phyloP scores from a whole-genome alignment of 2,329 filamentous ascomycete genomes.

The Fusarium falciforme region DNA sequence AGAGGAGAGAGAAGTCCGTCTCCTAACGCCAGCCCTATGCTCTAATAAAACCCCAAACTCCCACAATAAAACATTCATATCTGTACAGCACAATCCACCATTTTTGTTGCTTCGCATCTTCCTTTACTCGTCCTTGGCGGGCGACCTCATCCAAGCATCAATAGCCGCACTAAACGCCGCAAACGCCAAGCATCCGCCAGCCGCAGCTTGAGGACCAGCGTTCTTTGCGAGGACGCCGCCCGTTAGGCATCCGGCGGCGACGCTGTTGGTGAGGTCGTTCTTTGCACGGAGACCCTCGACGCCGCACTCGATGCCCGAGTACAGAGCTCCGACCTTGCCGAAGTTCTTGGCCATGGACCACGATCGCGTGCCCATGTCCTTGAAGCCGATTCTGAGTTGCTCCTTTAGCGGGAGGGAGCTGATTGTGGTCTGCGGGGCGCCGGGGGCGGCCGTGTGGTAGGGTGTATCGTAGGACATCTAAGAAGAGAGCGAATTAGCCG shows the following conservation, averaged over 20 bases:
- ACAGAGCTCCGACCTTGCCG: constrained; percentile 90
- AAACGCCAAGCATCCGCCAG: constrained; percentile 90
- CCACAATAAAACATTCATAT: constrained; percentile 35
- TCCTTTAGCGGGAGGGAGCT: constrained; percentile 81
- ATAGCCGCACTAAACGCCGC: constrained; percentile 93
- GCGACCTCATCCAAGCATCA: constrained; percentile 89
- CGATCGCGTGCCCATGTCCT: constrained; percentile 91
- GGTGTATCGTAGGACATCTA: constrained; percentile 99
- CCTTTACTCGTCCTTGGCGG: constrained; percentile 71
- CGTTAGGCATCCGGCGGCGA: constrained; percentile 89
- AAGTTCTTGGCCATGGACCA: constrained; percentile 93
- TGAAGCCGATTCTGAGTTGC: constrained; percentile 87
- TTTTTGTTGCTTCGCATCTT: background rate
- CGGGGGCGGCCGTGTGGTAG: constrained; percentile 66
- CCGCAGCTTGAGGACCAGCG: constrained; percentile 89
- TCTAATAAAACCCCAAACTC: constrained; percentile 47
- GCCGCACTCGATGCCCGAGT: constrained; percentile 92
- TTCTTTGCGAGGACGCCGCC: constrained; percentile 88
- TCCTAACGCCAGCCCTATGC: constrained; percentile 50
- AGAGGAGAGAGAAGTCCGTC: constrained; percentile 42
- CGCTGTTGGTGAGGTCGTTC: constrained; percentile 91
- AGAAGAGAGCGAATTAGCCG: constrained; percentile 26
- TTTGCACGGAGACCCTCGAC: constrained; percentile 93
- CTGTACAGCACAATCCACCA: constrained; percentile 26
- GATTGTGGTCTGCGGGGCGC: constrained; percentile 55